phyloP scores from a whole-genome alignment of 2,329 filamentous ascomycete genomes.

The Colletotrichum sp. region DNA sequence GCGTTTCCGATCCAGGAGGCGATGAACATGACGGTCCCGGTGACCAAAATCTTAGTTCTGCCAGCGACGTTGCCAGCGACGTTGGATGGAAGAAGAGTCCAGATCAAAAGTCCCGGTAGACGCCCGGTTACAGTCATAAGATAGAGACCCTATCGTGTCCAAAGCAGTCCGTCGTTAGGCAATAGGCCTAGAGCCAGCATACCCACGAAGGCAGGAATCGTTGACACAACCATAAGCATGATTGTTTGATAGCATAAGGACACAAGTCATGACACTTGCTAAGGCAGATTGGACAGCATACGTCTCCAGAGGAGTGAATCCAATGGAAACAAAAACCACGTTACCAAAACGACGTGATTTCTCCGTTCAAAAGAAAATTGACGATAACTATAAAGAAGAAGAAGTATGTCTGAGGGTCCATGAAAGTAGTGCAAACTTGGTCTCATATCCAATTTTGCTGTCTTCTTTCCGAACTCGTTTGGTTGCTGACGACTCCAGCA shows the following conservation, averaged over 20 bases:
- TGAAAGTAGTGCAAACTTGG: accelerated
- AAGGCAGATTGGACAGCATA: accelerated
- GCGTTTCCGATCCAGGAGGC: neutral
- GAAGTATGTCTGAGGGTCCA: neutral
- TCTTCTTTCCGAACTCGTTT: neutral
- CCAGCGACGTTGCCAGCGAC: neutral
- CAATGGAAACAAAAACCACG: neutral
- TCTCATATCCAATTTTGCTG: neutral
- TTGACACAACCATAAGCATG: neutral
- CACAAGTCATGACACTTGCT: accelerated
- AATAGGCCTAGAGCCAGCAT: neutral
- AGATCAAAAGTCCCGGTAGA: neutral
- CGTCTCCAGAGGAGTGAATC: neutral
- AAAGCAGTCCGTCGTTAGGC: neutral
- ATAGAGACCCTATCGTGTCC: neutral
- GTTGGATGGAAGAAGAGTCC: neutral
- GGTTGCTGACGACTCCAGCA: neutral
- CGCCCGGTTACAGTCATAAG: neutral
- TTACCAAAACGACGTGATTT: neutral
- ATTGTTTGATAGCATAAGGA: neutral
- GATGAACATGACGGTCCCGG: neutral
- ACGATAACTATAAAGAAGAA: neutral
- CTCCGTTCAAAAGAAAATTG: accelerated
- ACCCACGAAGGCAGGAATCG: neutral
- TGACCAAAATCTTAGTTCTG: neutral